phyloP scores from a whole-genome alignment of 768 basidiomycete genomes.

The Nevesoporus exiguus region DNA sequence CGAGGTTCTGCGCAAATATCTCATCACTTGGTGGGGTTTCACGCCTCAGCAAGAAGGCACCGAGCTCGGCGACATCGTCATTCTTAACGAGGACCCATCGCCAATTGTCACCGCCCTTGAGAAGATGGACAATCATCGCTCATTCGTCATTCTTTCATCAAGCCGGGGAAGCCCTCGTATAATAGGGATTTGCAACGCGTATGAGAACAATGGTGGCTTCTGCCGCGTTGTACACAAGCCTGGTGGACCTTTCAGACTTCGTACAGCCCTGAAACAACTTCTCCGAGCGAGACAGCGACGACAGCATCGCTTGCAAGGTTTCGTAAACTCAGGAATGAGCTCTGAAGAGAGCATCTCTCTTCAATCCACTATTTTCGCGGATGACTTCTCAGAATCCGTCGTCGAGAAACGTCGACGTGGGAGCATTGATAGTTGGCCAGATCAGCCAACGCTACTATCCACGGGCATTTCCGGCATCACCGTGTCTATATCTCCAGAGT shows the following conservation, averaged over 20 bases:
- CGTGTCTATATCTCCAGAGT: slow-evolving; percentile 22
- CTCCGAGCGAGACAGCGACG: slow-evolving; percentile 32
- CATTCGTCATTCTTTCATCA: slow-evolving; percentile 75
- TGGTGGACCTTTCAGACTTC: slow-evolving; percentile 74
- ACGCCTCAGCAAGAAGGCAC: slow-evolving; percentile 38
- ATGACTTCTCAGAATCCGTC: slow-evolving; percentile 16
- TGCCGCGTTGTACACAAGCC: slow-evolving; percentile 91
- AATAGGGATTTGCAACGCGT: slow-evolving; percentile 61
- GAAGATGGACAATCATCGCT: slow-evolving; percentile 51
- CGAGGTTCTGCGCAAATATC: slow-evolving; percentile 60
- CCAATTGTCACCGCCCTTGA: slow-evolving; percentile 56
- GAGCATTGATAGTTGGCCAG: slow-evolving; percentile 33
- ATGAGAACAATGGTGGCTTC: slow-evolving; percentile 80
- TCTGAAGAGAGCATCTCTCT: slow-evolving; percentile 29
- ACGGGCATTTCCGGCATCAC: slow-evolving; percentile 7
- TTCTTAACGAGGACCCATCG: slow-evolving; percentile 75
- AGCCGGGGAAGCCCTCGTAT: slow-evolving; percentile 62
- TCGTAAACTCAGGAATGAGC: slow-evolving; percentile 14
- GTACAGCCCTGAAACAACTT: slow-evolving; percentile 53
- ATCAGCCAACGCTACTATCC: slow-evolving; percentile 11
- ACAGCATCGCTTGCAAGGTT: slow-evolving; percentile 23
- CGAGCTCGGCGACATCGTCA: slow-evolving; percentile 64
- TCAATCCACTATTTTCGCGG: slow-evolving; percentile 28
- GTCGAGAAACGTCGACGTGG: slow-evolving; percentile 27
- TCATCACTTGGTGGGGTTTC: slow-evolving; percentile 78